These are phyloP conservation scores for Paraconiothyrium sp. DNA, from an alignment of 2,329 filamentous ascomycete genomes.

Conservation along the genomic window DNA sequence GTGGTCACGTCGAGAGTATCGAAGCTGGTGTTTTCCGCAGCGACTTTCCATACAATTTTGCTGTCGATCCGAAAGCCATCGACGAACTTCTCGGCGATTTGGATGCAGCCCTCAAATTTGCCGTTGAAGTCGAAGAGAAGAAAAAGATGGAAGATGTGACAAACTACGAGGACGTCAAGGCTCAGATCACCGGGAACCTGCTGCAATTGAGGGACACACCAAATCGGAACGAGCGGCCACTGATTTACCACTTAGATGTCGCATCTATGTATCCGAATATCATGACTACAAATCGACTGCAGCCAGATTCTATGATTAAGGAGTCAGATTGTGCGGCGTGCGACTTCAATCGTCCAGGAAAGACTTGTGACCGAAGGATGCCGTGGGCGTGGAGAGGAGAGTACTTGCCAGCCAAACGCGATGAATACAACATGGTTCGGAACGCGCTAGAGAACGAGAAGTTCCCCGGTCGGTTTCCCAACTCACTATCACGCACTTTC, in stretches of 20 bases:
- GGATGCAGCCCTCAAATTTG: constrained; percentile 89
- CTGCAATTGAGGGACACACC: constrained; percentile 80
- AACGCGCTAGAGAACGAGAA: constrained; percentile 90
- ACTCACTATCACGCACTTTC: constrained; percentile 76
- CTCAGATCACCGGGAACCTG: constrained; percentile 78
- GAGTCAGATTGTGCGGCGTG: constrained; percentile 97
- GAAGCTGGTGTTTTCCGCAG: constrained; percentile 96
- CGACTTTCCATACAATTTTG: constrained; percentile 94
- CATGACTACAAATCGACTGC: constrained; percentile 98
- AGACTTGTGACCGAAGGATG: constrained; percentile 92
- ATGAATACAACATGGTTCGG: constrained; percentile 99
- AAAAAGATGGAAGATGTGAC: constrained; percentile 61
- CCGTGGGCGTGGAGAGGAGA: constrained; percentile 99
- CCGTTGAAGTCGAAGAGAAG: constrained; percentile 64
- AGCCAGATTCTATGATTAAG: constrained; percentile 98
- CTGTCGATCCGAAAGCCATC: constrained; percentile 85
- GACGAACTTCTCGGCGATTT: constrained; percentile 88
- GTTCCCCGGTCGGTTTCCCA: constrained; percentile 82
- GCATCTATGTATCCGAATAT: constrained; percentile 99
- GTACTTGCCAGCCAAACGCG: constrained; percentile 92
- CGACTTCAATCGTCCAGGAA: constrained; percentile 97
- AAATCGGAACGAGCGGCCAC: constrained; percentile 82
- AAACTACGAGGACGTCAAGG: constrained; percentile 72
- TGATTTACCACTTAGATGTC: constrained; percentile 98
- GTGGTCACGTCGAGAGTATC: constrained; percentile 98